Evolutionary conservation across 805 yeast species (phyloP).

Genomic region (Clavispora vitiphila): DNA sequence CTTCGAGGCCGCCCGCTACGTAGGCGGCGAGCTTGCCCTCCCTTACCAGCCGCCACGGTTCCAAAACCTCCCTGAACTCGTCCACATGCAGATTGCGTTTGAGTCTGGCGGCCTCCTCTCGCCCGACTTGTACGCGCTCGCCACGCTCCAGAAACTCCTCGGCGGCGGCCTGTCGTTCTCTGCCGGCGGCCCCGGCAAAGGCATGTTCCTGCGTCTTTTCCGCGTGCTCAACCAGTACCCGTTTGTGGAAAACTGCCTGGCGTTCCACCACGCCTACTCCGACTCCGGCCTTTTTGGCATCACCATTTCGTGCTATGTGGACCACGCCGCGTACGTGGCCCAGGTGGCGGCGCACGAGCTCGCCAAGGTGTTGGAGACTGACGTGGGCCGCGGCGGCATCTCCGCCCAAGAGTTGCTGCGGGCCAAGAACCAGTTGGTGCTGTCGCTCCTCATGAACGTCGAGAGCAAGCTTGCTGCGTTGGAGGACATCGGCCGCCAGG

Average conservation of each 20-base stretch:
- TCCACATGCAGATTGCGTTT: slow-evolving; percentile 81
- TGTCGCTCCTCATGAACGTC: slow-evolving; percentile 84
- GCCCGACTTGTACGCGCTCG: slow-evolving; percentile 86
- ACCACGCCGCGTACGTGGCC: slow-evolving; percentile 78
- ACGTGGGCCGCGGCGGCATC: slow-evolving; percentile 48
- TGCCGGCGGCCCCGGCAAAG: slow-evolving; percentile 99
- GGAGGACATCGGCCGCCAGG: slow-evolving; percentile 94
- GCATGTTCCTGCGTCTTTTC: slow-evolving; percentile 93
- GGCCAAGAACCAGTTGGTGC: slow-evolving; percentile 88
- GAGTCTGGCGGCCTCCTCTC: slow-evolving; percentile 81
- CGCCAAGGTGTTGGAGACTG: slow-evolving; percentile 29
- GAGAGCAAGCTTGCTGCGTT: slow-evolving; percentile 91
- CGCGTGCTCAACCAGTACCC: slow-evolving; percentile 88
- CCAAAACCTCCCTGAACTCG: slow-evolving; percentile 65
- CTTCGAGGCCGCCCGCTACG: slow-evolving; percentile 49
- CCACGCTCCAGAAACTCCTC: slow-evolving; percentile 79
- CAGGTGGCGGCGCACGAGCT: slow-evolving; percentile 60
- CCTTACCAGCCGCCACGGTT: slow-evolving; percentile 37
- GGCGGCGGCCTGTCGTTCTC: slow-evolving; percentile 98
- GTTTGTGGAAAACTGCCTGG: slow-evolving; percentile 80
- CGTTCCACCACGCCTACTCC: slow-evolving; percentile 85
- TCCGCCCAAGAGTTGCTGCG: slow-evolving; percentile 71
- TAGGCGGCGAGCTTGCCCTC: slow-evolving; percentile 44
- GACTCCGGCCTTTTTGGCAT: slow-evolving; percentile 92
- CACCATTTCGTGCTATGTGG: slow-evolving; percentile 76